Percentiles rank a stretch among this genome's conserved stretches.
phyloP scores from a whole-genome alignment of 345 rosid genomes.

The Microthlaspi erraticum region DNA sequence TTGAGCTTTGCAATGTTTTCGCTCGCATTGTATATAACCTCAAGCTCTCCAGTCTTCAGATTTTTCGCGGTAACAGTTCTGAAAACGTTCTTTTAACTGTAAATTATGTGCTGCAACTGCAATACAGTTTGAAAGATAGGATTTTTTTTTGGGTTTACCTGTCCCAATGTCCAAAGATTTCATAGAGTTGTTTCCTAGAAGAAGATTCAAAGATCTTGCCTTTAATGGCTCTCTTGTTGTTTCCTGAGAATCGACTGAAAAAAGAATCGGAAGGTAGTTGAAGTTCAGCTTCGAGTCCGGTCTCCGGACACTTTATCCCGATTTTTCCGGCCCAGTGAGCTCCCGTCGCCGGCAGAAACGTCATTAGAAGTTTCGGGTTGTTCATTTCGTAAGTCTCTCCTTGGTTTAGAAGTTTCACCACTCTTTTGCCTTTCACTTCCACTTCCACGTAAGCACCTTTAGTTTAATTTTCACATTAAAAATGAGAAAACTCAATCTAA shows the following conservation, averaged over 20 bases:
- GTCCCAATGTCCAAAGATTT: conserved; percentile 76
- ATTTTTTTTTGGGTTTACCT: conserved; percentile 51
- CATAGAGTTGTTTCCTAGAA: conserved; percentile 51
- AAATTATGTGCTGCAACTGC: not conserved
- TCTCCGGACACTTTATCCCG: conserved; percentile 61
- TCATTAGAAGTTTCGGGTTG: conserved; percentile 65
- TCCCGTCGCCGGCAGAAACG: conserved; percentile 62
- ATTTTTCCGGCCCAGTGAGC: conserved; percentile 76
- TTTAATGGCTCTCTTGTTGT: conserved; percentile 53
- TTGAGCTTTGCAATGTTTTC: conserved; percentile 60
- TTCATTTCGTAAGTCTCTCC: conserved; percentile 83
- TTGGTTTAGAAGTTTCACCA: conserved; percentile 57
- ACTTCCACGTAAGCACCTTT: conserved; percentile 72
- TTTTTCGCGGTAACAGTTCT: conserved; percentile 73
- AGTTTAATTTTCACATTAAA: not conserved
- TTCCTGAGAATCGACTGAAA: conserved; percentile 49
- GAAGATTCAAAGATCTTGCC: conserved; percentile 70
- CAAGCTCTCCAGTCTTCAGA: conserved; percentile 49
- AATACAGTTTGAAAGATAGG: not conserved
- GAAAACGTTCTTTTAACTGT: conserved; percentile 19
- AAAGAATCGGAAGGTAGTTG: conserved; percentile 57
- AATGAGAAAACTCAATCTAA: not conserved
- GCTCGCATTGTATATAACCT: conserved; percentile 62
- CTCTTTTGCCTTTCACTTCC: conserved; percentile 66
- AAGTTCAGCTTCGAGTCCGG: conserved; percentile 67